Base-by-base conservation (phyloP, 306 rosid species). In the Coriaria nepalensis region DNA sequence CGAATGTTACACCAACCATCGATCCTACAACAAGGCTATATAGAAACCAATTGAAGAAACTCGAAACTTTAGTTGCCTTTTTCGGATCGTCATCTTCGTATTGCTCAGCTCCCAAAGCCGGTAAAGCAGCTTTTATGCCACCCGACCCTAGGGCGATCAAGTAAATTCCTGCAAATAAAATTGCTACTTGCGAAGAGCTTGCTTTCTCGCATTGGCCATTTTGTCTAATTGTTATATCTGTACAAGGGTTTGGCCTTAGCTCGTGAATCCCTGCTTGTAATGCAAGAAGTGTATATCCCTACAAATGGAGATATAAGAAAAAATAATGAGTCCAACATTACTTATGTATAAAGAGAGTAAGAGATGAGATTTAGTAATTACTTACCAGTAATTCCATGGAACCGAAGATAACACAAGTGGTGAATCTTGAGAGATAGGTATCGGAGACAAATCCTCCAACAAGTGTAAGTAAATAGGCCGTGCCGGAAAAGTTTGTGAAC, bases 381-480 rank as follows among this genome's bases (percentile, higher is more conserved):
- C 37, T 15, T 67, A 86, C 96, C 68, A 86, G 45, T 43, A 81
- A 35, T 59, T 86, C 81, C 5, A 86, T 53, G 4, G 78, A 33
- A 6, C 96, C 96, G 45, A 78, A 86, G 43, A 86, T 43, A 41
- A 86, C 41, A 61, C 81, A 63, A 6, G 93, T 86, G 57, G 61
- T 68, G 64, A 81, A 57, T 58, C 96, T 62, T 67, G 73, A 81
- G 6, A 86, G 50, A 56, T 67, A 81, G 37, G 96, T 76, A 55
- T 86, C 96, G 2, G 96, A 86, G 63, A 81, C 72, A 77, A 81
- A 81, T 43, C 88, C 96, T 20, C 96, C 96, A 20, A 69, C 44
- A 50, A 78, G 77, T 47, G 88, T 71, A 37, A 86, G 93, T 72
- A 86, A 63, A 72, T 65, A 81, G 7, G 79, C 69, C 39, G 96